Percentiles rank a stretch among this genome's conserved stretches.
These are phyloP conservation scores for Spergularia marina DNA, from an alignment of 148 eudicot genomes.

Conservation along the genomic window DNA sequence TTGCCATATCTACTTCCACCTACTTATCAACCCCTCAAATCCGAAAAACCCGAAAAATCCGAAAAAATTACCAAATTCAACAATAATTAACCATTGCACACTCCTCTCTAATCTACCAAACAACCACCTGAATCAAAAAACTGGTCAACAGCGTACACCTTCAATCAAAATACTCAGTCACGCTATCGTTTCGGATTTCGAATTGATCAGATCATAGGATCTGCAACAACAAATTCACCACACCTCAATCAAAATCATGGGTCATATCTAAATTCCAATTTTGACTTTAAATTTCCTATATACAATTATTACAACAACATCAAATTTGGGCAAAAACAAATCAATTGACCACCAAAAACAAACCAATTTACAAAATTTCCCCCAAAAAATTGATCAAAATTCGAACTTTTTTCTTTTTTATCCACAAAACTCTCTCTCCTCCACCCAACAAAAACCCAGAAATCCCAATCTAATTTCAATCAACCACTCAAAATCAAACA, in stretches of 20 bases:
- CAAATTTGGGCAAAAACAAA: constrained; percentile 1
- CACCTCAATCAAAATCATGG: constrained; percentile 19
- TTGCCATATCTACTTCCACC: constrained; percentile 55
- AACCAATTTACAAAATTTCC: background rate
- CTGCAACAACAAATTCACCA: constrained; percentile 29
- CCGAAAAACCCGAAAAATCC: background rate
- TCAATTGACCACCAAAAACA: constrained; percentile 1
- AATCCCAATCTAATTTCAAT: constrained; percentile 19
- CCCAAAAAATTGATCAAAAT: background rate
- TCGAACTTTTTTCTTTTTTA: background rate
- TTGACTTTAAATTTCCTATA: constrained; percentile 3
- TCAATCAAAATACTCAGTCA: constrained; percentile 29
- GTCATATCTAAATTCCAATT: background rate
- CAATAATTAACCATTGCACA: constrained; percentile 24
- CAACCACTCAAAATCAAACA: constrained; percentile 8
- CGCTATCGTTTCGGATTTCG: constrained; percentile 27
- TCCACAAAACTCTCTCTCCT: background rate
- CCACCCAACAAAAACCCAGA: constrained; percentile 1
- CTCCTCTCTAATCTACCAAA: constrained; percentile 18
- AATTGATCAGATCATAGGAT: constrained; percentile 28
- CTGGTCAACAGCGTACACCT: constrained; percentile 25
- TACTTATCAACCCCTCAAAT: constrained; percentile 13
- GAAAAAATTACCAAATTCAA: constrained; percentile 16
- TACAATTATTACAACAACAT: constrained; percentile 16
- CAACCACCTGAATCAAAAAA: constrained; percentile 19